Conservation (phyloP, 1,284 basidiomycete species). For the Testicularia cyperi region DNA sequence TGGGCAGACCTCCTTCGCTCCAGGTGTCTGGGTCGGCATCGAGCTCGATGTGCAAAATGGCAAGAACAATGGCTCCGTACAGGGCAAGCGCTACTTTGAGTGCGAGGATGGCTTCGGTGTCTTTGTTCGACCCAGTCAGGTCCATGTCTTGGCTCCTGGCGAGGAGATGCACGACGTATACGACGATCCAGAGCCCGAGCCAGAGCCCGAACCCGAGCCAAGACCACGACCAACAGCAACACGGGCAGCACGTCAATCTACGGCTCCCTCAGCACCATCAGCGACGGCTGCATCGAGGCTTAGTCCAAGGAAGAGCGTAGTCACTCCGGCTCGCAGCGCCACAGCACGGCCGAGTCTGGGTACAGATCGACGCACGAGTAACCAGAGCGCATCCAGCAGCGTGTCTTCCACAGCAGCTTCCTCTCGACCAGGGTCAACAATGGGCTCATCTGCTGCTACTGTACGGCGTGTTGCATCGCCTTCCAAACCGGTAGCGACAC, state of each 20-base stretch:
- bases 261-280: conserved; percentile 4
- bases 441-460: conserved; percentile 2
- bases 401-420: conserved; percentile 5
- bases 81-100: conserved; percentile 79
- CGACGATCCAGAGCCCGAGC: too few species aligned
- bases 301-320: conserved; percentile 26
- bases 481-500: too few species aligned
- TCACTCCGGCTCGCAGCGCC: conserved; percentile 16
- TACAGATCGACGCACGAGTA: too few species aligned
- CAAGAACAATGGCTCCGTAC: conserved; percentile 92
- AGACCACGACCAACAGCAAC: too few species aligned
- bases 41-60: conserved; percentile 74
- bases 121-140: conserved; percentile 85
- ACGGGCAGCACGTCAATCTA: conserved; percentile 10
- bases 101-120: conserved; percentile 79
- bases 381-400: too few species aligned
- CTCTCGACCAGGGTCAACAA: conserved; percentile 2
- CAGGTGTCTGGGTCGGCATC: conserved; percentile 92
- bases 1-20: conserved; percentile 77
- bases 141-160: conserved; percentile 66
- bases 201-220: too few species aligned
- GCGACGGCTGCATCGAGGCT: conserved; percentile 11
- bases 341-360: conserved; percentile 8
- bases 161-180: conserved; percentile 34
- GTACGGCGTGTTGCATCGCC: too few species aligned